phyloP scores from a whole-genome alignment of 345 rosid genomes.

The Theobroma cacao region DNA sequence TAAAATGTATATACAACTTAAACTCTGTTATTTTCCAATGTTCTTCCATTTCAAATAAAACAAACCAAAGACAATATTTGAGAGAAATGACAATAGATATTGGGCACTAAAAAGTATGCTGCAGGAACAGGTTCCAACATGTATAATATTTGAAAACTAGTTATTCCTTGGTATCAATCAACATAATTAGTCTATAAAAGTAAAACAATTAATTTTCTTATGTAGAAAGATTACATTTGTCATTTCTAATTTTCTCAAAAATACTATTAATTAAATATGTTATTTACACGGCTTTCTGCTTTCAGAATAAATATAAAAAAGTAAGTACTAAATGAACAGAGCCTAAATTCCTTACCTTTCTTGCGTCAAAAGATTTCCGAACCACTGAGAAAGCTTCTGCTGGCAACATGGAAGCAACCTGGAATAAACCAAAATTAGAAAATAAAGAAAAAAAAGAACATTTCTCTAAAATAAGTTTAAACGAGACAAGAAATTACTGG shows the following conservation, averaged over 20 bases:
- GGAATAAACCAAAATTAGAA: neutral
- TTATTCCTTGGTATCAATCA: neutral
- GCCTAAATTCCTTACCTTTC: constrained; percentile 48
- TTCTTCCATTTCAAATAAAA: constrained; percentile 2
- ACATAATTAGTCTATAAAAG: neutral
- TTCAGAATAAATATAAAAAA: neutral
- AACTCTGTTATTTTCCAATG: neutral
- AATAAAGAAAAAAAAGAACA: neutral
- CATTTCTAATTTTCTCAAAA: neutral
- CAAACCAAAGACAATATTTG: neutral
- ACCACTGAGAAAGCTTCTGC: constrained; percentile 75
- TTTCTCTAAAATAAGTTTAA: neutral
- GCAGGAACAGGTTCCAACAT: neutral
- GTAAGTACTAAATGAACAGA: neutral
- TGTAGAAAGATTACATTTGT: neutral
- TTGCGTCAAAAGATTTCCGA: constrained; percentile 92
- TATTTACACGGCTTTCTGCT: neutral
- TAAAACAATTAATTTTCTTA: neutral
- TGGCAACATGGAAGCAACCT: constrained; percentile 94
- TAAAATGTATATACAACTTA: neutral
- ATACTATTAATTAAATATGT: neutral
- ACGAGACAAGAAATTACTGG: constrained; percentile 44
- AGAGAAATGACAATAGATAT: neutral
- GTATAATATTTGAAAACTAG: neutral
- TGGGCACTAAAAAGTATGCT: neutral